Evolutionary conservation across 2,329 filamentous ascomycete species (phyloP).

Genomic region (Ceratocystis eucalypticola): DNA sequence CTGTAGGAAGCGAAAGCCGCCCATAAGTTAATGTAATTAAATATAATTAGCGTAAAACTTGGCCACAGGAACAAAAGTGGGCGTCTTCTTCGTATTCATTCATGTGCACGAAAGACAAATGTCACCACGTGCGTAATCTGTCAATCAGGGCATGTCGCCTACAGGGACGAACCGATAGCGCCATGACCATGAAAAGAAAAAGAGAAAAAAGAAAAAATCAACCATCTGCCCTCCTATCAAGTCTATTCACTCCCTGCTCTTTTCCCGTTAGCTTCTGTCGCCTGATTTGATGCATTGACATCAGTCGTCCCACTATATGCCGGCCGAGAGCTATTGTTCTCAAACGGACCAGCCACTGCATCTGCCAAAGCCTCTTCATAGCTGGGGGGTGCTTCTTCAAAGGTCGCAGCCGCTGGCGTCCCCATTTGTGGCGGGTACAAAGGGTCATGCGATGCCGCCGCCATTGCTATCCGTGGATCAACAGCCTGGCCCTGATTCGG

Average conservation of each 20-base stretch:
- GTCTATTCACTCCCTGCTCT: neutral
- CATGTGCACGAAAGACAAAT: neutral
- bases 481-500: slow-evolving; percentile 15
- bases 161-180: too few relatives aligned
- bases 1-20: too few relatives aligned
- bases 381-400: slow-evolving; percentile 77
- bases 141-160: too few relatives aligned
- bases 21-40: too few relatives aligned
- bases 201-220: too few relatives aligned
- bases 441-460: slow-evolving; percentile 32
- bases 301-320: slow-evolving; percentile 54
- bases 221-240: neutral
- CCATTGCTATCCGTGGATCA: slow-evolving; percentile 21
- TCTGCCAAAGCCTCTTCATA: slow-evolving; percentile 89
- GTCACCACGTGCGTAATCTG: too few relatives aligned
- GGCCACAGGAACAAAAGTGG: too few relatives aligned
- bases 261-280: neutral
- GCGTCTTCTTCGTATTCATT: neutral
- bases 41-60: too few relatives aligned
- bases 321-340: slow-evolving; percentile 46
- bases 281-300: slow-evolving; percentile 29
- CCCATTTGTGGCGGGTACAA: slow-evolving; percentile 47
- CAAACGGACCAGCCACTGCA: slow-evolving; percentile 53
- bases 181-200: too few relatives aligned
- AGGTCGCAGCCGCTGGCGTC: slow-evolving; percentile 30